Evolutionary conservation across 2,329 filamentous ascomycete genomes (phyloP).

Genomic region (Penicillium sp.): DNA sequence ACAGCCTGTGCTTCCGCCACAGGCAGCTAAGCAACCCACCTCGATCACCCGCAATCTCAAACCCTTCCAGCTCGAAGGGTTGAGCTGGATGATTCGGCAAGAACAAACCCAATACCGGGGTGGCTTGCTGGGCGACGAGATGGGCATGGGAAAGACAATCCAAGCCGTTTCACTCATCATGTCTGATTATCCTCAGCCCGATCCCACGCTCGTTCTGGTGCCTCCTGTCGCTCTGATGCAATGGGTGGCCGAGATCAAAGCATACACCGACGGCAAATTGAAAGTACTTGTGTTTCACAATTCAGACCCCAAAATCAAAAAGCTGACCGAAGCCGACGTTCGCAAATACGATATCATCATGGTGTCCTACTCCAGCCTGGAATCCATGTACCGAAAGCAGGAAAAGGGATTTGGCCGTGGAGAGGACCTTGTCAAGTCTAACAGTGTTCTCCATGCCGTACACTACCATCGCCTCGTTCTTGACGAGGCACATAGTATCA

Average conservation of each 20-base stretch:
- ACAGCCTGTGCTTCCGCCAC: conserved; percentile 65
- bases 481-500: conserved; percentile 96
- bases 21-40: conserved; percentile 68
- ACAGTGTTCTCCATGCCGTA: conserved; percentile 77
- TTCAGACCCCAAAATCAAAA: conserved; percentile 80
- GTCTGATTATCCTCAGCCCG: conserved; percentile 86
- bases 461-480: conserved; percentile 89
- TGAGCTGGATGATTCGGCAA: conserved; percentile 93
- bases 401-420: conserved; percentile 85
- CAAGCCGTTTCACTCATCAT: conserved; percentile 97
- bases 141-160: conserved; percentile 98
- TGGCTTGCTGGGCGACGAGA: conserved; percentile 91
- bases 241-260: conserved; percentile 79
- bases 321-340: conserved; percentile 71
- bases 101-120: conserved; percentile 84
- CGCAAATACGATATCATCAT: conserved; percentile 89
- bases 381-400: conserved; percentile 90
- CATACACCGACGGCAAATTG: conserved; percentile 81
- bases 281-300: conserved; percentile 91
- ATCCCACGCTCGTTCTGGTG: conserved; percentile 83
- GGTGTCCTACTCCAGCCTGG: conserved; percentile 82
- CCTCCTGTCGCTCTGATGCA: conserved; percentile 95
- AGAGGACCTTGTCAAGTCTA: conserved; percentile 77
- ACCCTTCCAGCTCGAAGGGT: conserved; percentile 87
- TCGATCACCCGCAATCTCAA: conserved; percentile 84